phyloP scores from a whole-genome alignment of 2,329 filamentous ascomycete species.

The Calycina marina region DNA sequence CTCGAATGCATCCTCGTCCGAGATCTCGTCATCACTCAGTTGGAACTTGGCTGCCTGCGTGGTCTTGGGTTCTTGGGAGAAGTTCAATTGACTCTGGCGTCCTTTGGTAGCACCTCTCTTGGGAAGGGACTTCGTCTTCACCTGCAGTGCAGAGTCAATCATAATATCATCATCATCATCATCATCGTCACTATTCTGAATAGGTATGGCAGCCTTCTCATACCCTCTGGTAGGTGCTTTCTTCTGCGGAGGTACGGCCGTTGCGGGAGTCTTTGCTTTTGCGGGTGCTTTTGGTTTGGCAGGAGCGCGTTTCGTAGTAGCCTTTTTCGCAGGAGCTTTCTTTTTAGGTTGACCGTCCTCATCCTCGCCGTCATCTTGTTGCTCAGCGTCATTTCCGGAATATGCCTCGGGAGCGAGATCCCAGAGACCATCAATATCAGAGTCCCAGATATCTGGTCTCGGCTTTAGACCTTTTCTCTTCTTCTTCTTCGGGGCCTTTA shows the following conservation, averaged over 20 bases:
- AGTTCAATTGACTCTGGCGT: conserved; percentile 35
- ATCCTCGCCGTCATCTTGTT: conserved; percentile 23
- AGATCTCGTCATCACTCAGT: conserved; percentile 52
- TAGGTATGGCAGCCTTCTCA: conserved; percentile 24
- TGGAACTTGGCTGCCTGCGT: conserved; percentile 29
- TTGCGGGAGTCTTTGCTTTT: conserved; percentile 24
- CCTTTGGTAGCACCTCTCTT: conserved; percentile 21
- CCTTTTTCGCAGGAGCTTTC: conserved; percentile 26
- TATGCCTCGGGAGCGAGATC: conserved; percentile 60
- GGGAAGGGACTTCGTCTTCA: conserved; percentile 24
- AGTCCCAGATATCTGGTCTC: conserved; percentile 72
- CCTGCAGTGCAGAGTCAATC: conserved; percentile 30
- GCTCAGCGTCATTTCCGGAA: conserved; percentile 41
- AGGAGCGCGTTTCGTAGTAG: conserved; percentile 26
- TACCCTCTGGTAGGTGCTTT: conserved; percentile 25
- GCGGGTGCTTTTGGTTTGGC: conserved; percentile 25
- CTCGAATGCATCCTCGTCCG: conserved; percentile 45
- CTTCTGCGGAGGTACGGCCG: conserved; percentile 23
- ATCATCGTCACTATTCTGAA: no score
- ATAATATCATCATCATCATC: conserved; percentile 37
- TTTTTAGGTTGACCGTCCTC: conserved; percentile 24
- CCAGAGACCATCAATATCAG: conserved; percentile 79
- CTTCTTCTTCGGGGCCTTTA: conserved; percentile 30
- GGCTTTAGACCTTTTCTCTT: conserved; percentile 44
- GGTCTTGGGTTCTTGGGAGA: conserved; percentile 27